A percentile compares a stretch with the other conserved stretches of the same genome.
Evolutionary conservation across 2,329 filamentous ascomycete genomes (phyloP).

Genomic region (Verticillium isaacii): DNA sequence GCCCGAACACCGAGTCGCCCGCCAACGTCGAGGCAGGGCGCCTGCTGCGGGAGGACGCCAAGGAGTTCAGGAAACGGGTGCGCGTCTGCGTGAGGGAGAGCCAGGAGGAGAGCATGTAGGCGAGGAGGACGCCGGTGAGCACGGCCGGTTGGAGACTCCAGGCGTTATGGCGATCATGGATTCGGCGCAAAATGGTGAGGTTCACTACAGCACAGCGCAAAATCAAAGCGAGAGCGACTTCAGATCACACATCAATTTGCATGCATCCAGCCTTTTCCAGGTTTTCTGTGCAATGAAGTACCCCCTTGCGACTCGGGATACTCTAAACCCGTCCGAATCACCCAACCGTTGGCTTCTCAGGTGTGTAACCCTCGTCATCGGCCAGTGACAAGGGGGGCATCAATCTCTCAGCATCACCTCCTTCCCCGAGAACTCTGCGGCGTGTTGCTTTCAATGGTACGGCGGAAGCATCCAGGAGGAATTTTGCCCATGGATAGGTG

Average conservation of each 20-base stretch:
- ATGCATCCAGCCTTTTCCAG: too few relatives aligned
- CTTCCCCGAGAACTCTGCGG: too few relatives aligned
- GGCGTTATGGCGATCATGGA: background rate
- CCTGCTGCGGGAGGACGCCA: conserved; percentile 75
- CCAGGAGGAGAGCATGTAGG: conserved; percentile 13
- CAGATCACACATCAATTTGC: background rate
- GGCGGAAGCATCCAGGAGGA: too few relatives aligned
- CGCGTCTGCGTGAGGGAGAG: conserved; percentile 77
- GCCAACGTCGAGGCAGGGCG: conserved; percentile 93
- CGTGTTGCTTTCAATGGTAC: too few relatives aligned
- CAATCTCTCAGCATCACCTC: too few relatives aligned
- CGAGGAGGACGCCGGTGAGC: background rate
- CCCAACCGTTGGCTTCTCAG: too few relatives aligned
- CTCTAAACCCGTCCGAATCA: too few relatives aligned
- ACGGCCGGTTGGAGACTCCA: background rate
- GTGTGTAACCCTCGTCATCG: too few relatives aligned
- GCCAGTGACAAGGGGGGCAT: too few relatives aligned
- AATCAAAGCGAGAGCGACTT: background rate
- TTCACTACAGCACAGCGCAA: background rate
- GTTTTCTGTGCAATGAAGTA: too few relatives aligned
- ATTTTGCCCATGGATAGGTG: too few relatives aligned
- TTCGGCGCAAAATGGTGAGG: background rate
- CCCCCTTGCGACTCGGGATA: too few relatives aligned
- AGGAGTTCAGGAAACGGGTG: conserved; percentile 75
- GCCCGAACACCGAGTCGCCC: conserved; percentile 91